Evolutionary conservation across 306 rosid genomes (phyloP).

Genomic region (Inga laurina): DNA sequence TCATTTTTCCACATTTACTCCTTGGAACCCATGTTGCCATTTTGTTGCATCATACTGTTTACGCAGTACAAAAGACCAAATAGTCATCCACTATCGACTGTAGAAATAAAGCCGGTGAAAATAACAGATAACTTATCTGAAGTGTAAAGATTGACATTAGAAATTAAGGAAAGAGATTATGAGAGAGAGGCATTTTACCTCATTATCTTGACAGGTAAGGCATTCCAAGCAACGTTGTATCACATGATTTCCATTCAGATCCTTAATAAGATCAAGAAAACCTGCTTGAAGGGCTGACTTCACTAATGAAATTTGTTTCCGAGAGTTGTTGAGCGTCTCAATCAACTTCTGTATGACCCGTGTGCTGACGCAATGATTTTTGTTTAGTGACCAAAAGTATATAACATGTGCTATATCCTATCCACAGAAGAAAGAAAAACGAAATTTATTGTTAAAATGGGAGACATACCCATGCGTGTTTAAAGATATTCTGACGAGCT

Average conservation of each 20-base stretch:
- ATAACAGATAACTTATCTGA: background rate
- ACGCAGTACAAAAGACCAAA: background rate
- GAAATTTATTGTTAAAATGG: background rate
- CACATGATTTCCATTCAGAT: conserved; percentile 66
- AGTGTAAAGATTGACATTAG: background rate
- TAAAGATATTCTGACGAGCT: conserved; percentile 63
- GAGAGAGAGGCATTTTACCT: conserved; percentile 38
- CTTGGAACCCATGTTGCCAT: background rate
- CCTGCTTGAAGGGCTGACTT: conserved; percentile 60
- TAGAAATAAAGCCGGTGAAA: background rate
- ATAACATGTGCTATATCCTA: background rate
- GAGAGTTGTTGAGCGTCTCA: conserved; percentile 44
- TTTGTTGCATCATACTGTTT: background rate
- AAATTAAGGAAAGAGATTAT: background rate
- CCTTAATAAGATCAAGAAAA: conserved; percentile 67
- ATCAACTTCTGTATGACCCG: conserved; percentile 81
- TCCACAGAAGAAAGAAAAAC: background rate
- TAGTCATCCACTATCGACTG: background rate
- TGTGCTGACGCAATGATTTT: conserved; percentile 47
- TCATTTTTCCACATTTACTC: background rate
- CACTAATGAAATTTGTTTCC: conserved; percentile 40
- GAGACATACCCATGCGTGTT: conserved; percentile 62
- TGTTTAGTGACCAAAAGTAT: conserved; percentile 5
- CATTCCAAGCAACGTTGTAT: conserved; percentile 70
- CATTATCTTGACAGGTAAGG: conserved; percentile 54